Percentiles rank a stretch among this genome's conserved stretches.
phyloP scores from a whole-genome alignment of 805 yeast genomes.

The Zygotorulaspora chibaensis region DNA sequence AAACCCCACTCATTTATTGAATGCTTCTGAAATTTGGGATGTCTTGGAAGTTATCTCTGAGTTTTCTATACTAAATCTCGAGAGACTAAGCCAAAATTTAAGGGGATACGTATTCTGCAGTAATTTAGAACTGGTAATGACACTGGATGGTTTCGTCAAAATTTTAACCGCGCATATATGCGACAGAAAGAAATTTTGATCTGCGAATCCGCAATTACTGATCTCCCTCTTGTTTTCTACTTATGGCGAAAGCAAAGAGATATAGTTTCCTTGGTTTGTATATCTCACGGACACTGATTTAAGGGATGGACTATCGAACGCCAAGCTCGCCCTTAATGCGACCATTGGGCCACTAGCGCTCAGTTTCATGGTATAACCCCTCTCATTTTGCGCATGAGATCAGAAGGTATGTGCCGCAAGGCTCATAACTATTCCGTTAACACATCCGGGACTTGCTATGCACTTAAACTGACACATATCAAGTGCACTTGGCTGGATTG shows the following conservation, averaged over 20 bases:
- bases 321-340: too few relatives aligned
- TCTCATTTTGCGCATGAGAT: not conserved
- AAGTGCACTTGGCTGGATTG: not conserved
- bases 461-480: not conserved
- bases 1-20: not conserved
- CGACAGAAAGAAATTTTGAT: conserved; percentile 2
- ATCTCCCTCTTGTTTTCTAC: not conserved
- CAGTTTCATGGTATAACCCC: not conserved
- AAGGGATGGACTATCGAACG: too few relatives aligned
- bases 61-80: not conserved
- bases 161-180: not conserved
- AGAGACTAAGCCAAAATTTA: not conserved
- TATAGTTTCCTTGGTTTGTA: conserved; percentile 1
- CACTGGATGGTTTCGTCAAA: not conserved
- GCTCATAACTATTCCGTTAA: not conserved
- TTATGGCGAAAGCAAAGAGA: not conserved
- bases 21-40: conserved; percentile 1
- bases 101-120: not conserved
- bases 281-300: too few relatives aligned
- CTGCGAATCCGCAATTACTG: not conserved
- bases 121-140: not conserved
- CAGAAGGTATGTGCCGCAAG: not conserved
- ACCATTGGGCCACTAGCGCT: too few relatives aligned
- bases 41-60: not conserved
- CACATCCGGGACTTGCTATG: too few relatives aligned